phyloP scores from a whole-genome alignment of 352 stramenopile genomes.

The Pythium scleroteichum region DNA sequence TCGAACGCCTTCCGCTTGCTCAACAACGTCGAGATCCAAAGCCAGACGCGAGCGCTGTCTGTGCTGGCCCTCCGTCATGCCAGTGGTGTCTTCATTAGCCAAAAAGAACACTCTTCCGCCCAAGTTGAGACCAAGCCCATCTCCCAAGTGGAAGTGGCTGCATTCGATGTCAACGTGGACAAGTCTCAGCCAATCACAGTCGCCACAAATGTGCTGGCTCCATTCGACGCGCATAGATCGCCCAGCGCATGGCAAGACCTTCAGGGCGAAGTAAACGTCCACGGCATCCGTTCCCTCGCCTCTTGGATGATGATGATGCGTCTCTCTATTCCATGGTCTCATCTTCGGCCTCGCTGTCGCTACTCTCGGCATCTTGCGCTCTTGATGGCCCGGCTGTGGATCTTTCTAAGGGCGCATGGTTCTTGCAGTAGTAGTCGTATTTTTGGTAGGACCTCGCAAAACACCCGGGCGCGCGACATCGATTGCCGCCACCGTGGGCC shows the following conservation, averaged over 20 bases:
- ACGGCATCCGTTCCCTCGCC: too few relatives aligned
- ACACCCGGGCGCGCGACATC: conserved; percentile 26
- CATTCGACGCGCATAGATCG: conserved; percentile 1
- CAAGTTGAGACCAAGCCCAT: neutral
- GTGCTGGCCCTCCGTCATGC: too few relatives aligned
- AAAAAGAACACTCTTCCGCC: too few relatives aligned
- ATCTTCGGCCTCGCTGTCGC: neutral
- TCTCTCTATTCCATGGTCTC: conserved; percentile 1
- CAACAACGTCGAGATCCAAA: too few relatives aligned
- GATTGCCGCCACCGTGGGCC: conserved; percentile 31
- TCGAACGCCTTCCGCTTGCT: too few relatives aligned
- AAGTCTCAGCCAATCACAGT: neutral
- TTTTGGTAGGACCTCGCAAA: conserved; percentile 19
- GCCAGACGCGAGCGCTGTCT: too few relatives aligned
- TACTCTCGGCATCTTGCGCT: too few relatives aligned
- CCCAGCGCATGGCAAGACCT: conserved; percentile 3
- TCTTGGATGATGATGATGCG: too few relatives aligned
- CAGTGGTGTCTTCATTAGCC: too few relatives aligned
- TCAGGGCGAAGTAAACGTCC: neutral
- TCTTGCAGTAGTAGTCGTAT: conserved; percentile 25
- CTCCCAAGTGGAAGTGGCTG: neutral
- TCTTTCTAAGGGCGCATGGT: conserved; percentile 2
- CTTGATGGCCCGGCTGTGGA: too few relatives aligned
- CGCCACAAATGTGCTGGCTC: conserved; percentile 3
- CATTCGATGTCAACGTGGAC: conserved; percentile 9